Base-by-base conservation (phyloP, 352 stramenopile genomes). In the Globisporangium okanoganense region DNA sequence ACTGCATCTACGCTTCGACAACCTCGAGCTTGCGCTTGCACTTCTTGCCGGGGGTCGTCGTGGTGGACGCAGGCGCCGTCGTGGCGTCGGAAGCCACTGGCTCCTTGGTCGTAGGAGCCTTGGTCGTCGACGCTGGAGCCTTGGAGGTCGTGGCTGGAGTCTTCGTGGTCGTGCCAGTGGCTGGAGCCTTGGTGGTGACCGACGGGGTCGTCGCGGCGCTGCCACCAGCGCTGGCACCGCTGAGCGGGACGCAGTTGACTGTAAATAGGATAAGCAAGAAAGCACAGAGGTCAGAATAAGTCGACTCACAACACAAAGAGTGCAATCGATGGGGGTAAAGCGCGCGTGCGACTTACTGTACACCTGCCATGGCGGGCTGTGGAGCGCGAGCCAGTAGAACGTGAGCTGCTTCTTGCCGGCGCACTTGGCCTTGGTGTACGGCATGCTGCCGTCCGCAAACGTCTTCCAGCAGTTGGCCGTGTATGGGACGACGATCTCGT, bases 311-410 rank as follows among this genome's bases (percentile, higher is more conserved):
- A n/a, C n/a, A n/a, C n/a, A n/a, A n/a, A n/a, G n/a, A n/a, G n/a
- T n/a, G n/a, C n/a, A n/a, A n/a, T n/a, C n/a, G n/a, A n/a, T n/a
- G n/a, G n/a, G n/a, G n/a, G n/a, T n/a, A n/a, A n/a, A n/a, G n/a
- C n/a, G n/a, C n/a, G n/a, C n/a, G n/a, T n/a, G n/a, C n/a, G n/a
- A 59, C 31, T 59, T 50, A 22, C 27, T 64, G 56, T 68, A 68
- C 5, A 68, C 56, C n/a, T 68, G 62, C 55, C 55, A 68, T 35
- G 55, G 41, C 25, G 55, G 43, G 10, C 31, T 38, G 49, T 68
- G 55, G 38, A 65, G 18, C 24, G 56, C 57, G 29, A 65, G 38
- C 63, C 63, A 69, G 38, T 65, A 52, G 56, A 69, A 65, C 27
- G 49, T 56, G 36, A 69, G 41, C n/a, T 47, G 57, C n/a, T 58